Base-by-base conservation (phyloP, 2,329 filamentous ascomycete genomes). In the Fusarium citri region DNA sequence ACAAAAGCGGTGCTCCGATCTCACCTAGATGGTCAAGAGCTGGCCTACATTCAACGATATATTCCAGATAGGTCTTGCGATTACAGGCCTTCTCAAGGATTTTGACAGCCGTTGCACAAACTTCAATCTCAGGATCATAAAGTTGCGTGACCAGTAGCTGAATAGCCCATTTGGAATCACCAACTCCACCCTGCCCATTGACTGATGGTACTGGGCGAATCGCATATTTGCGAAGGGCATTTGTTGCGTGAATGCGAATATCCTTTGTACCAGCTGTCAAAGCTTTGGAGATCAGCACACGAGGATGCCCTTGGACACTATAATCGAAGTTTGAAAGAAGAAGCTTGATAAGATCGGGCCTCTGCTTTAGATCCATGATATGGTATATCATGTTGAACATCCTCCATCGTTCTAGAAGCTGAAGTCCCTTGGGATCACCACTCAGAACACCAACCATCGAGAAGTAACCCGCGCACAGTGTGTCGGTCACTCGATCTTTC, bases 321-420 rank as follows among this genome's bases (percentile, higher is more conserved):
- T 97, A 99, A 80, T 99, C 95, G 80, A 99, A 94, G 75, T 94
- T 96, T 50, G 92, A 91, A 11, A 99, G 86, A 31, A 99, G 86
- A 12, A 95, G 86, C 77, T 94, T 94, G 77, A 98, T 94, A 63
- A 99, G 84, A 78, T 99, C 96, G 47, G 95, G 94, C 4, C 96
- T 91, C 79, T 96, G 92, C 74, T 92, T 94, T 46, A 97, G 85
- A 76, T 98, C 95, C 61, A 98, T 88, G 66, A 99, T 97, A 80
- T 98, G 96, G 78, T 99, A 99, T 86, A 98, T 97, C 94, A 99
- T 99, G 80, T 98, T 98, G 82, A 98, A 94, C 86, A 99, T 97
- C 74, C 94, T 93, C 95, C 96, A 98, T 74, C 94, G 87, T 78
- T 98, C 95, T 76, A 99, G 88, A 82, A 99, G 95, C 66, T 92